Percentiles rank a stretch among this genome's conserved stretches.
These are phyloP conservation scores for Parathielavia appendiculata DNA, from an alignment of 495 filamentous ascomycete species.

Conservation along the genomic window DNA sequence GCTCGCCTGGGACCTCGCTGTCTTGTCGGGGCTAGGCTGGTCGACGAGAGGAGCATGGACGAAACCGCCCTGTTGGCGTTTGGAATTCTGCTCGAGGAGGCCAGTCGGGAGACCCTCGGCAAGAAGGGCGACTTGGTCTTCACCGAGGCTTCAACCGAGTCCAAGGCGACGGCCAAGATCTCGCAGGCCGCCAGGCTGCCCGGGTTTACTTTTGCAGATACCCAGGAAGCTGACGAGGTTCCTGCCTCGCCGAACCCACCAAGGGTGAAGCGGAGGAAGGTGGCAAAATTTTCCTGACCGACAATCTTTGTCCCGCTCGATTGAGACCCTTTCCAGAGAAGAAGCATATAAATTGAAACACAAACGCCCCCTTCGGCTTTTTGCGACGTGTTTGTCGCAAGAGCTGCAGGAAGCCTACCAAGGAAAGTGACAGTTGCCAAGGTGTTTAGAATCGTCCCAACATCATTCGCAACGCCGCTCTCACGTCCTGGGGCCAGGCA, in stretches of 20 bases:
- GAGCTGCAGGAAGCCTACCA: too few species aligned
- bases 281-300: neutral
- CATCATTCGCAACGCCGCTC: too few species aligned
- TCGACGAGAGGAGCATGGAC: conserved; percentile 67
- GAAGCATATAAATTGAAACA: neutral
- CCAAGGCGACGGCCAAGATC: neutral
- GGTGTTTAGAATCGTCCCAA: too few species aligned
- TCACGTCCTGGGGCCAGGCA: too few species aligned
- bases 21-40: conserved; percentile 7
- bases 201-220: neutral
- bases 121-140: conserved; percentile 70
- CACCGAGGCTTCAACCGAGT: conserved; percentile 53
- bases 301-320: neutral
- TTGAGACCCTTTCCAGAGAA: neutral
- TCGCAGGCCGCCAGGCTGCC: neutral
- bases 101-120: conserved; percentile 57
- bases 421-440: too few species aligned
- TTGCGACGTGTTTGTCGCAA: too few species aligned
- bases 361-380: too few species aligned
- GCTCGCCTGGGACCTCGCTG: conserved; percentile 25
- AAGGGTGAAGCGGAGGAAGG: conserved; percentile 3
- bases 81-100: conserved; percentile 78
- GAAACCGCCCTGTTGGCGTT: conserved; percentile 78
- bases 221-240: neutral
- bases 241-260: neutral